phyloP scores from a whole-genome alignment of 192 early-diverging fungal species.

The Linderina pennispora region DNA sequence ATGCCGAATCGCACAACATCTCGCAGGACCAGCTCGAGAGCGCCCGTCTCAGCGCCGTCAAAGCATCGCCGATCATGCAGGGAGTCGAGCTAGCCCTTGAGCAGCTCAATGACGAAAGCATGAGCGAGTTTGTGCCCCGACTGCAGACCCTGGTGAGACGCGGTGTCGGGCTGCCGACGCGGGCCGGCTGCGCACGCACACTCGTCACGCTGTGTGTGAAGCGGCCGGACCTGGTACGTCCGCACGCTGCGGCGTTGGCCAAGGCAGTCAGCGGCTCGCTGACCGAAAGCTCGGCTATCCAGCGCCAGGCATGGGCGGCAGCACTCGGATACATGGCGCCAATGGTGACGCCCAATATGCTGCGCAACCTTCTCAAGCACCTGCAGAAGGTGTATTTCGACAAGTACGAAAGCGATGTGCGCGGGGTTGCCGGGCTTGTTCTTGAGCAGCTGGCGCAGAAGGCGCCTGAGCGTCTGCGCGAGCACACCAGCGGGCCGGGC shows the following conservation, averaged over 20 bases:
- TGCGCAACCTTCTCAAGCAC: slow-evolving; percentile 62
- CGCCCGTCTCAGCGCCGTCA: slow-evolving; percentile 70
- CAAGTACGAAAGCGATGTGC: slow-evolving; percentile 65
- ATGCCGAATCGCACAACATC: slow-evolving; percentile 80
- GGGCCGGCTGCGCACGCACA: slow-evolving; percentile 85
- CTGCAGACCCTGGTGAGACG: slow-evolving; percentile 68
- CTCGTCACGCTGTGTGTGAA: slow-evolving; percentile 74
- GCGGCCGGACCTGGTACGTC: slow-evolving; percentile 55
- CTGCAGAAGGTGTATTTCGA: slow-evolving; percentile 72
- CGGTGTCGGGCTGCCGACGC: slow-evolving; percentile 84
- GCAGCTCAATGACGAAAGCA: slow-evolving; percentile 64
- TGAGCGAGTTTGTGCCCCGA: slow-evolving; percentile 61
- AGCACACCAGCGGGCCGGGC: slow-evolving; percentile 8
- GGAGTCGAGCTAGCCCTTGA: slow-evolving; percentile 74
- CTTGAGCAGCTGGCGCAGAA: slow-evolving; percentile 28
- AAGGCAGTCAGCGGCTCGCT: slow-evolving; percentile 73
- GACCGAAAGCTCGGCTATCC: slow-evolving; percentile 69
- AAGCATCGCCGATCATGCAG: slow-evolving; percentile 92
- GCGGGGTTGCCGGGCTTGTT: slow-evolving; percentile 50
- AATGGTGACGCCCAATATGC: slow-evolving; percentile 50
- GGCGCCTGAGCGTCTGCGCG: slow-evolving; percentile 20
- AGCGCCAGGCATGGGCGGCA: slow-evolving; percentile 80
- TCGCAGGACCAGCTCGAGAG: slow-evolving; percentile 82
- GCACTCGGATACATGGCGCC: slow-evolving; percentile 75
- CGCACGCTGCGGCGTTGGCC: slow-evolving; percentile 64